These are phyloP conservation scores for Epichloe hybrida DNA, from an alignment of 2,329 filamentous ascomycete species.

Conservation along the genomic window DNA sequence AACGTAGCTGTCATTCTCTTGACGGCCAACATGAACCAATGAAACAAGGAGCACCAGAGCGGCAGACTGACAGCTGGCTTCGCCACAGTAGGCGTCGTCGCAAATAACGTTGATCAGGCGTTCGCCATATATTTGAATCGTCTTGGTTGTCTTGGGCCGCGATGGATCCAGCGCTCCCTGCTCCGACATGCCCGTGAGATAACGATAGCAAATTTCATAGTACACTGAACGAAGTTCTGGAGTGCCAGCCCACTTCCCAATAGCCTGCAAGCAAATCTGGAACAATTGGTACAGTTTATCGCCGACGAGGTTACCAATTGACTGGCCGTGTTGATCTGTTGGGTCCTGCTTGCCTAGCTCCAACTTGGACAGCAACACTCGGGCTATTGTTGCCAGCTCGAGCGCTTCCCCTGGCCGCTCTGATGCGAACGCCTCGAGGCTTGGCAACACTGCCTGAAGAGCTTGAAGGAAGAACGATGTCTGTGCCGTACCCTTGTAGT, in stretches of 20 bases:
- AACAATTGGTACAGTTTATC: slow-evolving; percentile 89
- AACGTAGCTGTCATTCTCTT: slow-evolving; percentile 59
- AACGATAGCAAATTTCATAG: slow-evolving; percentile 84
- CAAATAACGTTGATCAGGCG: slow-evolving; percentile 75
- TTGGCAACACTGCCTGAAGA: slow-evolving; percentile 76
- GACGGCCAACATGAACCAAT: slow-evolving; percentile 58
- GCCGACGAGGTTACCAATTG: slow-evolving; percentile 59
- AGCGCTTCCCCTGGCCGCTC: slow-evolving; percentile 58
- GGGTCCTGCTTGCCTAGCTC: slow-evolving; percentile 35
- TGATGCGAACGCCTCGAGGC: slow-evolving; percentile 63
- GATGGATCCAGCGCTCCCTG: slow-evolving; percentile 33
- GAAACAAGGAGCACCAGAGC: slow-evolving; percentile 74
- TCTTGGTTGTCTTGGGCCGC: slow-evolving; percentile 54
- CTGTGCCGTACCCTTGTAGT: slow-evolving; percentile 59
- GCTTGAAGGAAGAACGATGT: slow-evolving; percentile 73
- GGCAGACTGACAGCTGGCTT: slow-evolving; percentile 68
- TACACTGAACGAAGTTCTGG: slow-evolving; percentile 67
- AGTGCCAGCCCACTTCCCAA: slow-evolving; percentile 58
- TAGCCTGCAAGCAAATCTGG: slow-evolving; percentile 68
- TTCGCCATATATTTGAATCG: slow-evolving; percentile 55
- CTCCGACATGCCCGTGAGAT: slow-evolving; percentile 57
- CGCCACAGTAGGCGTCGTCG: slow-evolving; percentile 82
- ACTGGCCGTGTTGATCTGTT: slow-evolving; percentile 29
- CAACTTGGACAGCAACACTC: slow-evolving; percentile 57
- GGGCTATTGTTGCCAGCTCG: slow-evolving; percentile 65